phyloP scores from a whole-genome alignment of 2,329 filamentous ascomycete genomes.

The Ophiobolus disseminans region DNA sequence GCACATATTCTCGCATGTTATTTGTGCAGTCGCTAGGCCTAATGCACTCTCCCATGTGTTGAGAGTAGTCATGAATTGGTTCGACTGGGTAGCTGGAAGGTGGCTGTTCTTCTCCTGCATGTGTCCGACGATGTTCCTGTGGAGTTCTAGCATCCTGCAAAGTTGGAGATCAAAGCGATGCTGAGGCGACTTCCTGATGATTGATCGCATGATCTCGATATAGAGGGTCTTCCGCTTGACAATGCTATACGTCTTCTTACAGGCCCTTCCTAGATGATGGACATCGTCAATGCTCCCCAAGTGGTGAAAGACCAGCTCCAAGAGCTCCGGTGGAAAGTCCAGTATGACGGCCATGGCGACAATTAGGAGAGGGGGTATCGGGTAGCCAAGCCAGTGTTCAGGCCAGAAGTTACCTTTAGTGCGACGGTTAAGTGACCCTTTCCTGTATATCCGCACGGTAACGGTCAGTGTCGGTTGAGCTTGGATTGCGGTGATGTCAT shows the following conservation, averaged over 20 bases:
- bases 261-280: conserved; percentile 26
- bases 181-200: conserved; percentile 21
- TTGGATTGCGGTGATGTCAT: too few relatives aligned
- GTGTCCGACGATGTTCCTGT: conserved; percentile 24
- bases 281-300: conserved; percentile 39
- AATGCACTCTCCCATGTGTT: conserved; percentile 12
- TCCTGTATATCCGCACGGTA: too few relatives aligned
- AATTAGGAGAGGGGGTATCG: background rate
- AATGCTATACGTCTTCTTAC: conserved; percentile 16
- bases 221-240: conserved; percentile 20
- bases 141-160: conserved; percentile 24
- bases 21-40: background rate
- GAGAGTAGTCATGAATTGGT: background rate
- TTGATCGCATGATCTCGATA: conserved; percentile 32
- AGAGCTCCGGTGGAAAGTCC: conserved; percentile 24
- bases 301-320: conserved; percentile 22
- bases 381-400: background rate
- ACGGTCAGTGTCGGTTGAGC: too few relatives aligned
- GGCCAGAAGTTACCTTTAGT: too few relatives aligned
- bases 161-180: conserved; percentile 34
- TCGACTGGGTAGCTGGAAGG: conserved; percentile 6
- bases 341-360: conserved; percentile 17
- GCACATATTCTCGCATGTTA: background rate
- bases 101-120: conserved; percentile 8
- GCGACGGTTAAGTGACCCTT: too few relatives aligned